Evolutionary conservation across 495 filamentous ascomycete species (phyloP).

Genomic region (Penicillium tannophilum): DNA sequence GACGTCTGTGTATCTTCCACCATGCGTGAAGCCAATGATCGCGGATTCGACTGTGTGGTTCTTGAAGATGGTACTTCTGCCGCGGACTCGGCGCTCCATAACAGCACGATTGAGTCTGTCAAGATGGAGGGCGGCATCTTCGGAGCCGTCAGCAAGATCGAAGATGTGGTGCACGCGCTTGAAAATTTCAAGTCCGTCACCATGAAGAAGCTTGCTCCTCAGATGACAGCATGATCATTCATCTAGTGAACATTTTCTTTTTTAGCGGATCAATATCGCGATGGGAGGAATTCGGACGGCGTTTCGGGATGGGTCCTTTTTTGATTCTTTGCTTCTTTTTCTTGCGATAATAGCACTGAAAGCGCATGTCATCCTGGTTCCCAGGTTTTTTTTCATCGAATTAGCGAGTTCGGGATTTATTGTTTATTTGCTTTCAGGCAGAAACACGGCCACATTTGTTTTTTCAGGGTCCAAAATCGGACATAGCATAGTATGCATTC

Average conservation of each 20-base stretch:
- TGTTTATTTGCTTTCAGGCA: background rate
- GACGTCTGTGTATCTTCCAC: slow-evolving; percentile 73
- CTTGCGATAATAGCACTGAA: background rate
- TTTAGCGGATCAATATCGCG: slow-evolving; percentile 21
- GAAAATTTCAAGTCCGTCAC: slow-evolving; percentile 46
- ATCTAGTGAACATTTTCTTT: slow-evolving; percentile 2
- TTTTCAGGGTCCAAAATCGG: background rate
- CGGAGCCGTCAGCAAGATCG: slow-evolving; percentile 49
- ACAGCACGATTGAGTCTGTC: slow-evolving; percentile 52
- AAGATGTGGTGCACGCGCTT: slow-evolving; percentile 53
- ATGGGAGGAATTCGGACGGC: slow-evolving; percentile 18
- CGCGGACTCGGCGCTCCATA: slow-evolving; percentile 49
- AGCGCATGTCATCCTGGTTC: slow-evolving; percentile 8
- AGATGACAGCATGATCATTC: slow-evolving; percentile 33
- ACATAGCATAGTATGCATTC: slow-evolving; percentile 13
- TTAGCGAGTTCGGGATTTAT: slow-evolving; percentile 17
- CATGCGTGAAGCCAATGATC: slow-evolving; percentile 71
- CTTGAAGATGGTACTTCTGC: slow-evolving; percentile 57
- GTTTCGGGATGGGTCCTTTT: slow-evolving; percentile 12
- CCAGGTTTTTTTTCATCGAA: slow-evolving; percentile 5
- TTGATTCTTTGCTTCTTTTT: slow-evolving; percentile 8
- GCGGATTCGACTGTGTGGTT: slow-evolving; percentile 70
- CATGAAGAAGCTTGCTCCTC: slow-evolving; percentile 49
- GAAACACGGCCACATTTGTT: background rate
- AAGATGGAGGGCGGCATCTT: slow-evolving; percentile 64